Percentiles rank a stretch among this genome's conserved stretches.
Conservation (phyloP, 1,284 basidiomycete species). For the Golubevia pallescens region DNA sequence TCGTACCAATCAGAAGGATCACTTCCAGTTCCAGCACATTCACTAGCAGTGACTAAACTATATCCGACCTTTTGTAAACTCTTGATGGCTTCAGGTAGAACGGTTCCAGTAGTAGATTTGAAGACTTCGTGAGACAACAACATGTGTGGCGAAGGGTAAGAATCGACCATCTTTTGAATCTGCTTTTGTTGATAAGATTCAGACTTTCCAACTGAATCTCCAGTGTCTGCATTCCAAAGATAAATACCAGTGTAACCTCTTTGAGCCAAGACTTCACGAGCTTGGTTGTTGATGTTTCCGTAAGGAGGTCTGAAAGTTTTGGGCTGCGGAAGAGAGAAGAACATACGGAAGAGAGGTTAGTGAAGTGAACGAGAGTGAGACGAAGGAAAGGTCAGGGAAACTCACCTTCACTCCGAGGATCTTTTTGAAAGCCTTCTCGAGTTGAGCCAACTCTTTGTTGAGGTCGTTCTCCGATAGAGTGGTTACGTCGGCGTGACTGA, state of each 20-base stretch:
- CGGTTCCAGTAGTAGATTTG: neutral
- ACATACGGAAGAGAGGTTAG: neutral
- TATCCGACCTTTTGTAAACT: too few relatives aligned
- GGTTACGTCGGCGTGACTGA: neutral
- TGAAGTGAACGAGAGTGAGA: neutral
- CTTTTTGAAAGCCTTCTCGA: neutral
- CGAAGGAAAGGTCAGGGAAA: neutral
- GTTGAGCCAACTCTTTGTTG: neutral
- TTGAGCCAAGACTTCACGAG: neutral
- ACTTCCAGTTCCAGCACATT: too few relatives aligned
- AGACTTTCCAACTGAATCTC: neutral
- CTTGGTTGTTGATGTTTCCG: neutral
- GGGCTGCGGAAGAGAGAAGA: neutral
- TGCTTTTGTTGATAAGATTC: neutral
- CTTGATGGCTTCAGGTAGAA: neutral
- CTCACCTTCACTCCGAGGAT: neutral
- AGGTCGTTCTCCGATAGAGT: neutral
- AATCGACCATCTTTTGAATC: neutral
- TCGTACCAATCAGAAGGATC: too few relatives aligned
- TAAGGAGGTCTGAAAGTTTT: neutral
- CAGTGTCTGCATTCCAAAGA: neutral
- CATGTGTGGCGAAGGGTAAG: neutral
- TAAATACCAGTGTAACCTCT: neutral
- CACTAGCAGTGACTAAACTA: too few relatives aligned
- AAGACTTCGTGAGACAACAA: neutral